Percentiles rank a stretch among this genome's conserved stretches.
phyloP scores from a whole-genome alignment of 345 rosid genomes.

The Brassica cretica region DNA sequence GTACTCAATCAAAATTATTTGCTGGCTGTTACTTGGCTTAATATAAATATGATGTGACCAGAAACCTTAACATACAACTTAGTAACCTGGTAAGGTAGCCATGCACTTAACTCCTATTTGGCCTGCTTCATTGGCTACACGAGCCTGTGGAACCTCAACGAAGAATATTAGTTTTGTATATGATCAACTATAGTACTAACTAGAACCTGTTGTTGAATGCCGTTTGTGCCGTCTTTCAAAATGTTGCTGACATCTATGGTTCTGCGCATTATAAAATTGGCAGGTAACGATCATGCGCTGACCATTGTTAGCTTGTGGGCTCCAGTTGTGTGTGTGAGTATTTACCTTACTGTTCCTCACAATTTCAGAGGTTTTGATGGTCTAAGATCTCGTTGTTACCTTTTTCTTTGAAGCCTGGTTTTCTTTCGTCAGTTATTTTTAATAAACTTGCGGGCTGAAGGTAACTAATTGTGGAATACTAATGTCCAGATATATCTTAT shows the following conservation, averaged over 20 bases:
- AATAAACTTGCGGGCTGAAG: neutral
- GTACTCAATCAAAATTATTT: neutral
- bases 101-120: neutral
- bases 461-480: slow-evolving; percentile 20
- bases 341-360: slow-evolving; percentile 9
- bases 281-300: slow-evolving; percentile 84
- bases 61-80: neutral
- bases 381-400: neutral
- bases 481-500: slow-evolving; percentile 76
- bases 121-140: neutral
- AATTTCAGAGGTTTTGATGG: neutral
- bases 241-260: slow-evolving; percentile 22
- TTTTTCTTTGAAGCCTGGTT: slow-evolving; percentile 22
- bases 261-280: slow-evolving; percentile 38
- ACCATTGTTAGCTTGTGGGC: slow-evolving; percentile 93
- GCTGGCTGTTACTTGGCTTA: neutral
- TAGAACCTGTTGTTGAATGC: slow-evolving; percentile 17
- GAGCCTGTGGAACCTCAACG: neutral
- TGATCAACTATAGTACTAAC: slow-evolving; percentile 19
- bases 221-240: slow-evolving; percentile 12
- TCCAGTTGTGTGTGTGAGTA: slow-evolving; percentile 91
- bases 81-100: neutral
- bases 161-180: slow-evolving; percentile 9
- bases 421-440: slow-evolving; percentile 6
- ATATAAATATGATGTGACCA: neutral